Percentiles rank a stretch among this genome's conserved stretches.
Conservation (phyloP, 495 filamentous ascomycete genomes). For the Trichoderma asperelloides region DNA sequence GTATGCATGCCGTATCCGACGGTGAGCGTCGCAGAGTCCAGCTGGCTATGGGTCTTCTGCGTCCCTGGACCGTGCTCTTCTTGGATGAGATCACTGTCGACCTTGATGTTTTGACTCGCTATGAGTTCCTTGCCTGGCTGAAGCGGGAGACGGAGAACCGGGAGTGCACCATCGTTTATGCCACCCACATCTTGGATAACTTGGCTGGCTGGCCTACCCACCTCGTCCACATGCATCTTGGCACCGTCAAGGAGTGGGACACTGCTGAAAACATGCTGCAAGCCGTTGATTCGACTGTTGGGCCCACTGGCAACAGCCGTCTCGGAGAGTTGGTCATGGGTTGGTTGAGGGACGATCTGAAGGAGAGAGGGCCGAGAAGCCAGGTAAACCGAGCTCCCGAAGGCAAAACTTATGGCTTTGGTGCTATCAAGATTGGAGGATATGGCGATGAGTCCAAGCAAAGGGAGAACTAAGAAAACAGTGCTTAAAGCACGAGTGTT, state of each 20-base stretch:
- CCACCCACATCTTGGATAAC: conserved; percentile 94
- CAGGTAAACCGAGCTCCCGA: conserved; percentile 48
- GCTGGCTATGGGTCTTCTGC: conserved; percentile 86
- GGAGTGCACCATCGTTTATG: conserved; percentile 88
- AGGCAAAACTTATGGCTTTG: conserved; percentile 61
- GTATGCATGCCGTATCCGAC: conserved; percentile 89
- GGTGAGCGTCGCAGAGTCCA: conserved; percentile 89
- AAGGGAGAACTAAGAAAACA: background rate
- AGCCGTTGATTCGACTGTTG: conserved; percentile 28
- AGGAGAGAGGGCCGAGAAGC: conserved; percentile 66
- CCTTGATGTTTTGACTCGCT: conserved; percentile 74
- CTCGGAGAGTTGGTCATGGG: conserved; percentile 76
- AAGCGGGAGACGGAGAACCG: conserved; percentile 76
- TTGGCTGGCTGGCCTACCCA: conserved; percentile 89
- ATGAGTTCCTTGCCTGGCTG: conserved; percentile 79
- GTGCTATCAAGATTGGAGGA: conserved; percentile 56
- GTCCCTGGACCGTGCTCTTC: conserved; percentile 86
- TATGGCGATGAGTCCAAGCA: conserved; percentile 66
- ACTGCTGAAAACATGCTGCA: conserved; percentile 43
- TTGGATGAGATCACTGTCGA: conserved; percentile 98
- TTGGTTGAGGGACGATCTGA: conserved; percentile 80
- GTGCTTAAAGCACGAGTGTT: background rate
- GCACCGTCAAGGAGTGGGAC: conserved; percentile 78
- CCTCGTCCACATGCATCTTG: conserved; percentile 87
- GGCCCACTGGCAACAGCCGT: conserved; percentile 55